A percentile compares a stretch with the other conserved stretches of the same genome.
Evolutionary conservation across 441 rosid genomes (phyloP).

Genomic region (Euphorbia celastroides): DNA sequence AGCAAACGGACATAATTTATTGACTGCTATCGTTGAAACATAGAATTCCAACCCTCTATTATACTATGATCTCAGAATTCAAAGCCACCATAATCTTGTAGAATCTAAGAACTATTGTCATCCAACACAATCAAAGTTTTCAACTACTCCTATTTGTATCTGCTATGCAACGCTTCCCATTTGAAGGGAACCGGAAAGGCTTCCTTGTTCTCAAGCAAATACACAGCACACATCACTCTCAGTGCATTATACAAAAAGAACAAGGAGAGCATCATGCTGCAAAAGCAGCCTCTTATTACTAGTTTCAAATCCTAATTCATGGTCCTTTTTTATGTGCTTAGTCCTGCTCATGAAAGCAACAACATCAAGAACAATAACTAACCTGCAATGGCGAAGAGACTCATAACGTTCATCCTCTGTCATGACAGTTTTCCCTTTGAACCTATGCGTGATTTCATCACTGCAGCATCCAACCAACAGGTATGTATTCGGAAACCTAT

Average conservation of each 20-base stretch:
- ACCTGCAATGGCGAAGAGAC: slow-evolving; percentile 94
- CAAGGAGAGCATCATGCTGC: background rate
- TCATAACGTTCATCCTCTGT: slow-evolving; percentile 72
- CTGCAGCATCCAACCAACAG: slow-evolving; percentile 85
- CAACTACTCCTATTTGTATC: background rate
- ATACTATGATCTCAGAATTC: background rate
- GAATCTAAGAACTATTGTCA: background rate
- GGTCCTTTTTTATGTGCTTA: no score
- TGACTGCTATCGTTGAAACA: background rate
- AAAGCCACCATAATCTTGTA: background rate
- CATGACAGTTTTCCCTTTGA: slow-evolving; percentile 88
- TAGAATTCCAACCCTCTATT: background rate
- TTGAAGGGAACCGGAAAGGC: background rate
- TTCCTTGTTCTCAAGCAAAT: background rate
- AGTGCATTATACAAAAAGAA: background rate
- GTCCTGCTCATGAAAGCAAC: no score
- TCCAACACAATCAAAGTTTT: background rate
- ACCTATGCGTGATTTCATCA: slow-evolving; percentile 67
- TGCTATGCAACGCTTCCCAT: background rate
- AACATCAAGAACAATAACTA: slow-evolving; percentile 14
- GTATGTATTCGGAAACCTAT: slow-evolving; percentile 75
- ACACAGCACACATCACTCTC: background rate
- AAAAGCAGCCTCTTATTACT: background rate
- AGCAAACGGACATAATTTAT: background rate
- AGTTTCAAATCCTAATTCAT: background rate